Evolutionary conservation across 306 rosid genomes (phyloP), one percentile per base, ranked within the genome.

Genomic region (Corylus heterophylla): DNA sequence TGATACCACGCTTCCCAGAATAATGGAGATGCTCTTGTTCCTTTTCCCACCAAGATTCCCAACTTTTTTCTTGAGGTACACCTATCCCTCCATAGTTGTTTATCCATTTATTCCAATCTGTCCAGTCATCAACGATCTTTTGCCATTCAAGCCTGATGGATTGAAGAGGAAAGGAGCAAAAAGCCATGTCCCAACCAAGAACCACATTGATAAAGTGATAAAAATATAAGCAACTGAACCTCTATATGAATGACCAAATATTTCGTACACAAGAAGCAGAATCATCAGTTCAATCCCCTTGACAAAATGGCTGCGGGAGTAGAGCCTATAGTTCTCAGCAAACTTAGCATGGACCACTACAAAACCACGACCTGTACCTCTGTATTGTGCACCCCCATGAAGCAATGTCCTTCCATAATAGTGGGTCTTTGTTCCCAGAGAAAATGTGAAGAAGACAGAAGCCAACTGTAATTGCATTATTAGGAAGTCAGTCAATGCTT

Each of bases 71-170:
- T 0, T 91, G 90, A 61, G 88, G 51, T 52, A 95, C 98, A 71
- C 98, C 98, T 0, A 95, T 95, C 42, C 98, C 98, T 56, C 98
- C 98, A 1, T 83, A 92, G 77, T 86, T 95, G 80, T 88, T 86
- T 75, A 95, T 92, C 98, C 98, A 95, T 86, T 91, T 92, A 12
- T 89, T 91, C 98, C 98, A 95, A 87, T 95, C 98, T 54, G 93
- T 87, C 94, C 91, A 95, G 76, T 95, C 98, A 79, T 95, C 98
- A 12, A 95, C 86, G 64, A 95, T 95, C 87, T 95, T 95, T 82
- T 95, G 98, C 98, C 98, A 95, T 90, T 95, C 98, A 95, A 95
- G 70, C 98, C 98, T 12, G 97, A 92, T 51, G 98, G 98, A 69
- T 94, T 94, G 89, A 94, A 92, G 83, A 92, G 93, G 85, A 94